Conservation (phyloP, 108 stramenopile species). For the Schizochytrium sp. region DNA sequence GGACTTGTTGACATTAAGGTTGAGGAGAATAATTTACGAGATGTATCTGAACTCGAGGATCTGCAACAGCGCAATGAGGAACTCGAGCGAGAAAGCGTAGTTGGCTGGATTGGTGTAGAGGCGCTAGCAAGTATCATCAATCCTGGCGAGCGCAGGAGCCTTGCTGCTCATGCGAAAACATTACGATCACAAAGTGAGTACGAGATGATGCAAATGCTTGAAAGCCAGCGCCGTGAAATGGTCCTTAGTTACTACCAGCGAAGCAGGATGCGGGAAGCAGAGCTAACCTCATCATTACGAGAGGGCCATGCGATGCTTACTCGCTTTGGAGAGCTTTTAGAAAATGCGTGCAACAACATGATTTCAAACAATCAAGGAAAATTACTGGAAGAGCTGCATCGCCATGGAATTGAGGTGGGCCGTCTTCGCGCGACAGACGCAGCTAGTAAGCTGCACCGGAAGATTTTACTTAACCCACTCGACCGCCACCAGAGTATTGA, state of each 20-base stretch:
- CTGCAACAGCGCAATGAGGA: conserved; percentile 55
- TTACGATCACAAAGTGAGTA: background rate
- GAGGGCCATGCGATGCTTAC: conserved; percentile 32
- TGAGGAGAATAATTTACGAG: conserved; percentile 30
- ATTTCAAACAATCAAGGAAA: conserved; percentile 45
- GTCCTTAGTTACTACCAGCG: conserved; percentile 17
- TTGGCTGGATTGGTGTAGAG: conserved; percentile 46
- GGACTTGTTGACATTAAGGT: conserved; percentile 9
- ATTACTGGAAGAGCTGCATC: conserved; percentile 46
- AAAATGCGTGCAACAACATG: conserved; percentile 58
- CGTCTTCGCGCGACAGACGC: conserved; percentile 56
- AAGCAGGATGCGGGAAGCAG: conserved; percentile 31
- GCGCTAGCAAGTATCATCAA: conserved; percentile 37
- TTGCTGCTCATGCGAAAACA: background rate
- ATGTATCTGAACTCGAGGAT: conserved; percentile 16
- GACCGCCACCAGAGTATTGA: background rate
- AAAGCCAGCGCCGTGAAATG: background rate
- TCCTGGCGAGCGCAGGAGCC: background rate
- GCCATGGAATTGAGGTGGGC: conserved; percentile 19
- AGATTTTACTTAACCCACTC: conserved; percentile 17
- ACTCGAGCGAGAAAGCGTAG: conserved; percentile 37
- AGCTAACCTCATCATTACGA: conserved; percentile 5
- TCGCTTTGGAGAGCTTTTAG: conserved; percentile 29
- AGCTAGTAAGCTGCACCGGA: conserved; percentile 34
- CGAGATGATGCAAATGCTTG: background rate